Percentiles rank a stretch among this genome's conserved stretches.
Conservation (phyloP, 768 basidiomycete genomes). For the Pulveroboletus frians region DNA sequence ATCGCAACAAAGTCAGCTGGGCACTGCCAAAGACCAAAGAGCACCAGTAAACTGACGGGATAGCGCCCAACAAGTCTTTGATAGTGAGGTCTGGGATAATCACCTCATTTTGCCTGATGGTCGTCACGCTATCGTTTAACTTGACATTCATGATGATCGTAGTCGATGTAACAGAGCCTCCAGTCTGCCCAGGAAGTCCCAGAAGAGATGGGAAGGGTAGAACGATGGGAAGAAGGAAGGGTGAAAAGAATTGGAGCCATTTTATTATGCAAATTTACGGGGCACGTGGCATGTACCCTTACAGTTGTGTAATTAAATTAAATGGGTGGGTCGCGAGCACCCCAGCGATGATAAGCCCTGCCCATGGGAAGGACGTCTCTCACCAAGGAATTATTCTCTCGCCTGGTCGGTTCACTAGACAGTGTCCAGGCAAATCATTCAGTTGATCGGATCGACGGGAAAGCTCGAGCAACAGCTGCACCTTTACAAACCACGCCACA, state of each 20-base stretch:
- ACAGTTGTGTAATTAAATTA: too few relatives aligned
- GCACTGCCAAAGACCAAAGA: background rate
- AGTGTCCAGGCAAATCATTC: too few relatives aligned
- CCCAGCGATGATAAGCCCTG: too few relatives aligned
- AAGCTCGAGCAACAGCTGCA: too few relatives aligned
- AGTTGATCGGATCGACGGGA: too few relatives aligned
- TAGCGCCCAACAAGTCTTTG: constrained; percentile 79
- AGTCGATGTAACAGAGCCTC: constrained; percentile 1
- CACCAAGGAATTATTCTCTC: too few relatives aligned
- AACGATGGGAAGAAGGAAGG: too few relatives aligned
- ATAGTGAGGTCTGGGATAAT: constrained; percentile 79
- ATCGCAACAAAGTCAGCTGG: background rate
- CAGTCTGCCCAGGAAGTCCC: constrained; percentile 6
- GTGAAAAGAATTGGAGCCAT: background rate
- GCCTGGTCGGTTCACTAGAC: too few relatives aligned
- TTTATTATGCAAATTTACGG: constrained; percentile 27
- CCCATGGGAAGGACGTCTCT: too few relatives aligned
- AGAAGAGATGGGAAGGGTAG: background rate
- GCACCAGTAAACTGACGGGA: constrained; percentile 56
- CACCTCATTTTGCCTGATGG: constrained; percentile 53
- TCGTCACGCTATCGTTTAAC: constrained; percentile 18
- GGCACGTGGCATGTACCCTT: constrained; percentile 19
- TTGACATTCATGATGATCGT: constrained; percentile 20
- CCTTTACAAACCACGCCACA: too few relatives aligned
- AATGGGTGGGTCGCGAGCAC: too few relatives aligned